Percentiles rank a stretch among this genome's conserved stretches.
phyloP scores from a whole-genome alignment of 108 stramenopile genomes.

The Stephanodiscus triporus region DNA sequence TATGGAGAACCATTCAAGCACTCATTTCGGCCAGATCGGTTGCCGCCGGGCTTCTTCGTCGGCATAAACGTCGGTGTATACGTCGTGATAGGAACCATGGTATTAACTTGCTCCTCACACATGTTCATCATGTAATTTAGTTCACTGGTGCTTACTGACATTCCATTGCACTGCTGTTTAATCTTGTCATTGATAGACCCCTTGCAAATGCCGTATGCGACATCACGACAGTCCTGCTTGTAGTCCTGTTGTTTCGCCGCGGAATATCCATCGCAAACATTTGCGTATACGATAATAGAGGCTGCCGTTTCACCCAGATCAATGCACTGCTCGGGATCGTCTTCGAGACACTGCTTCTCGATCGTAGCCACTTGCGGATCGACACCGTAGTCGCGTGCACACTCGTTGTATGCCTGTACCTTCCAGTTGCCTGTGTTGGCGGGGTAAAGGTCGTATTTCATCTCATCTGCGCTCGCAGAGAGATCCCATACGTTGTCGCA shows the following conservation, averaged over 20 bases:
- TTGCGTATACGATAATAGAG: neutral
- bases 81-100: neutral
- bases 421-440: neutral
- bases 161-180: neutral
- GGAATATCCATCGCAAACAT: neutral
- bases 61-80: neutral
- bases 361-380: neutral
- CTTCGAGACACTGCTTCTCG: neutral
- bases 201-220: constrained; percentile 1
- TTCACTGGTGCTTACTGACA: neutral
- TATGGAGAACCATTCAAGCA: neutral
- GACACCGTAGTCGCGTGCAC: neutral
- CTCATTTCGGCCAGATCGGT: neutral
- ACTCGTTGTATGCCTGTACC: neutral
- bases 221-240: constrained; percentile 2
- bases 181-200: neutral
- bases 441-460: neutral
- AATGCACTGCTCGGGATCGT: neutral
- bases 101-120: neutral
- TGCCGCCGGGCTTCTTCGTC: neutral
- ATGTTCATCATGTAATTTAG: neutral
- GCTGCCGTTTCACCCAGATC: constrained; percentile 11
- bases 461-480: neutral
- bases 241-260: neutral
- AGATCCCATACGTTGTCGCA: neutral